A percentile compares a stretch with the other conserved stretches of the same genome.
Conservation (phyloP, 139 green algal species). For the Chlamydomonas urium region DNA sequence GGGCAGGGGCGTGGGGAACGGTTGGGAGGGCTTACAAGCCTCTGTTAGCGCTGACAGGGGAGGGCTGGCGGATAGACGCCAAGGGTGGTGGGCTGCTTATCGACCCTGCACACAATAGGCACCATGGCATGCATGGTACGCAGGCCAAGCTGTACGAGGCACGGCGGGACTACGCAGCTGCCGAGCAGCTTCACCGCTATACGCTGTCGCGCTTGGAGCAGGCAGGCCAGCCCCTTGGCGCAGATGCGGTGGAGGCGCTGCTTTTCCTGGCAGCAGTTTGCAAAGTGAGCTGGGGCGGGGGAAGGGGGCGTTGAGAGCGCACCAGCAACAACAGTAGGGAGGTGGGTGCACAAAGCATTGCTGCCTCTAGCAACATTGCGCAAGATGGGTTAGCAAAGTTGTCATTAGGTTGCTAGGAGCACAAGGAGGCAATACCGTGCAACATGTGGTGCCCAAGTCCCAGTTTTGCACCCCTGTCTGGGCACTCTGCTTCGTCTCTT, state of each 20-base stretch:
- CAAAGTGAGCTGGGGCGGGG: constrained; percentile 43
- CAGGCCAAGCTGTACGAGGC: constrained; percentile 72
- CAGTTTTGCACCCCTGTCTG: background rate
- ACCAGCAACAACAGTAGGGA: background rate
- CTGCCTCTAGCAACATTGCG: background rate
- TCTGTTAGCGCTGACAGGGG: too few species aligned
- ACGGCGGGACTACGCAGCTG: constrained; percentile 47
- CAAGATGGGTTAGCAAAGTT: background rate
- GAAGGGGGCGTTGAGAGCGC: background rate
- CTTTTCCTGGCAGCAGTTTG: constrained; percentile 72
- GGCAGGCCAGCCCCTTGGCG: constrained; percentile 1
- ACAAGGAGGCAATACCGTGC: background rate
- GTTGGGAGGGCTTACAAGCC: background rate
- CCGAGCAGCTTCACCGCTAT: constrained; percentile 70
- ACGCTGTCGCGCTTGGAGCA: constrained; percentile 73
- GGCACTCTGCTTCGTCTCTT: background rate
- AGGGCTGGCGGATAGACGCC: background rate
- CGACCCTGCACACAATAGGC: background rate
- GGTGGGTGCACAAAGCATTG: background rate
- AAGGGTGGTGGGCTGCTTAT: background rate
- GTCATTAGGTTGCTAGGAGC: background rate
- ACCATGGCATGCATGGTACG: background rate
- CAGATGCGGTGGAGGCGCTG: constrained; percentile 79
- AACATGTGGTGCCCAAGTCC: background rate
- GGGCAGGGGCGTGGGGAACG: background rate